These are phyloP conservation scores for Theobroma grandiflorum DNA, from an alignment of 441 rosid species.

Conservation along the genomic window DNA sequence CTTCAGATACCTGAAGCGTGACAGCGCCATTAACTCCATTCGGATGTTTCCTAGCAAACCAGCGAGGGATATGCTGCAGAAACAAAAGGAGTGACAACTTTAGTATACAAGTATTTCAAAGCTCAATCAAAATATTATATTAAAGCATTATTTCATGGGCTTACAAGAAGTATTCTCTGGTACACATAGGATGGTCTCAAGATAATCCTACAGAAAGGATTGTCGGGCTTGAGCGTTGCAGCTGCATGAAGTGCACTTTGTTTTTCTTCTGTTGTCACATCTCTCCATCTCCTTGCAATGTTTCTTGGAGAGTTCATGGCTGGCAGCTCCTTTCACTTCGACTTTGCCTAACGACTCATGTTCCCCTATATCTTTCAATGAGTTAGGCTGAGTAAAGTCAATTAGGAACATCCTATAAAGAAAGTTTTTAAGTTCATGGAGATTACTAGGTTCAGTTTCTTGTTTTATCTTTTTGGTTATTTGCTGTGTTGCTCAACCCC, in stretches of 20 bases:
- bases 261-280: conserved; percentile 40
- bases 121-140: background rate
- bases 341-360: background rate
- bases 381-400: conserved; percentile 21
- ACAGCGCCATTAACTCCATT: conserved; percentile 32
- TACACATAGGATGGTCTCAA: conserved; percentile 46
- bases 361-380: conserved; percentile 19
- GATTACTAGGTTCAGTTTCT: conserved; percentile 39
- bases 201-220: conserved; percentile 48
- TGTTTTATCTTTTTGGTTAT: conserved; percentile 28
- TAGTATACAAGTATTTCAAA: background rate
- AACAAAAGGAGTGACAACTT: background rate
- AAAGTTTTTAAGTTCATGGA: background rate
- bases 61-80: conserved; percentile 50
- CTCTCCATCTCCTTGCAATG: conserved; percentile 36
- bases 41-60: conserved; percentile 44
- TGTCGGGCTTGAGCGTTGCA: conserved; percentile 37
- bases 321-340: conserved; percentile 4
- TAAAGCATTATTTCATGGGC: conserved; percentile 12
- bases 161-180: conserved; percentile 46
- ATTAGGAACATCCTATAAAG: conserved; percentile 17
- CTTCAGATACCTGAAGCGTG: conserved; percentile 44
- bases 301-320: conserved; percentile 14
- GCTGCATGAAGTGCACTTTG: conserved; percentile 37
- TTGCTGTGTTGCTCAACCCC: conserved; percentile 27